Evolutionary conservation across 108 stramenopile genomes (phyloP).

Genomic region (Nitzschia palea): DNA sequence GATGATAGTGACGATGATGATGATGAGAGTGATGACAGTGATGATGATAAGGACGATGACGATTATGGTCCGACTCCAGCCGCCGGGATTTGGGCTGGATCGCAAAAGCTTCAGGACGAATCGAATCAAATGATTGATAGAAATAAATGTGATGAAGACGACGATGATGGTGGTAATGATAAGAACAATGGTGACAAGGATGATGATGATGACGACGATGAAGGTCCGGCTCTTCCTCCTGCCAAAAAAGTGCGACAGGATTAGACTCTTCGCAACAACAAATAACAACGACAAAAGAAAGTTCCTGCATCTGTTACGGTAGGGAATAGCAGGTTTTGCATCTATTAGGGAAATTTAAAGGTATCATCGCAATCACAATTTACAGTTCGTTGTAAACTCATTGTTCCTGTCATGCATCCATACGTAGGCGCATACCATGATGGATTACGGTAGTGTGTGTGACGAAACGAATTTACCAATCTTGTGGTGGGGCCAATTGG

Average conservation of each 20-base stretch:
- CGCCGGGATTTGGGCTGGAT: constrained; percentile 81
- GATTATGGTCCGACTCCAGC: constrained; percentile 85
- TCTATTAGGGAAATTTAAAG: too few relatives aligned
- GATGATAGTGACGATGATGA: constrained; percentile 61
- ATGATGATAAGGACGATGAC: constrained; percentile 68
- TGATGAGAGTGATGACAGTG: constrained; percentile 53
- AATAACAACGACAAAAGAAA: too few relatives aligned
- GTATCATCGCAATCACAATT: too few relatives aligned
- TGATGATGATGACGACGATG: constrained; percentile 26
- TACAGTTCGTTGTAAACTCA: too few relatives aligned
- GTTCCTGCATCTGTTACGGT: too few relatives aligned
- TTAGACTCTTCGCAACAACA: constrained; percentile 4
- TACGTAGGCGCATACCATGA: too few relatives aligned
- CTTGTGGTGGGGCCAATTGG: constrained; percentile 43
- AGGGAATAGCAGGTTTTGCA: too few relatives aligned
- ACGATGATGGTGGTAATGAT: constrained; percentile 47
- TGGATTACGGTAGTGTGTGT: too few relatives aligned
- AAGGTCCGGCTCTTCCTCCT: constrained; percentile 36
- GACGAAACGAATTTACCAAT: constrained; percentile 30
- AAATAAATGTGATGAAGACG: constrained; percentile 41
- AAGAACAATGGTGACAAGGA: constrained; percentile 25
- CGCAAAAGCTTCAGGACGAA: constrained; percentile 62
- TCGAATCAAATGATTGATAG: constrained; percentile 60
- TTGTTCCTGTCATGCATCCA: too few relatives aligned
- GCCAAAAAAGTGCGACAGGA: constrained; percentile 23